Evolutionary conservation across 1,284 basidiomycete species (phyloP).

Genomic region (Cutaneotrichosporon dermatis): DNA sequence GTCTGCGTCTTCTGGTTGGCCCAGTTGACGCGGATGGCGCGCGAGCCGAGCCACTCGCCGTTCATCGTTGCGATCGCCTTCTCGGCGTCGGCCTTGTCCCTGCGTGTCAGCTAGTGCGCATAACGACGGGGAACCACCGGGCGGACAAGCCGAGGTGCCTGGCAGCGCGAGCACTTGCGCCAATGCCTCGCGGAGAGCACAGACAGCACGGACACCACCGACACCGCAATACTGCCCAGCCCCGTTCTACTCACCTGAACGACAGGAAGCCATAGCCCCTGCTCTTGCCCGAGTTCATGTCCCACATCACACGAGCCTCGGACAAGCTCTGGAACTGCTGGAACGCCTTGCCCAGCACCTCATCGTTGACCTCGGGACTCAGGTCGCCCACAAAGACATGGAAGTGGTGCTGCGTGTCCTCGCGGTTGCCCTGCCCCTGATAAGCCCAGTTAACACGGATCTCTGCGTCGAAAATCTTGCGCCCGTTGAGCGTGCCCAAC

Average conservation of each 20-base stretch:
- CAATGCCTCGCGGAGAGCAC: too few species aligned
- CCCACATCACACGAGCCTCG: constrained; percentile 99
- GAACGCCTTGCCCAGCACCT: constrained; percentile 93
- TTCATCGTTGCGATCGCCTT: constrained; percentile 99
- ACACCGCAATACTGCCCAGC: too few species aligned
- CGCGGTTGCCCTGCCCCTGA: constrained; percentile 75
- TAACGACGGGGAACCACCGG: too few species aligned
- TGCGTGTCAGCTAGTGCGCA: constrained; percentile 54
- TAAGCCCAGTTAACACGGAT: constrained; percentile 98
- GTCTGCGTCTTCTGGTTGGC: constrained; percentile 92
- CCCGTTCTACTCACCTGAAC: constrained; percentile 45
- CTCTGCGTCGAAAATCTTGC: constrained; percentile 96
- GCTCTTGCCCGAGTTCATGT: constrained; percentile 98
- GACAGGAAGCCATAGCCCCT: constrained; percentile 57
- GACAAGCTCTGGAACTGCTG: constrained; percentile 88
- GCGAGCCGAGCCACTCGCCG: constrained; percentile 95
- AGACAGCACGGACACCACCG: too few species aligned
- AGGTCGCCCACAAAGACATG: constrained; percentile 99
- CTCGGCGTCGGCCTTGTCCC: constrained; percentile 95
- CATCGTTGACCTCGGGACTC: constrained; percentile 95
- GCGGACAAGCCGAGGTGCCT: too few species aligned
- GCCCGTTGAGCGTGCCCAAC: constrained; percentile 90
- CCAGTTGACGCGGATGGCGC: constrained; percentile 99
- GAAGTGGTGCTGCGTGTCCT: constrained; percentile 91
- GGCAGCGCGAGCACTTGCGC: too few species aligned